Percentiles rank a stretch among this genome's conserved stretches.
These are phyloP conservation scores for Mycena olivaceomarginata DNA, from an alignment of 768 basidiomycete genomes.

Conservation along the genomic window DNA sequence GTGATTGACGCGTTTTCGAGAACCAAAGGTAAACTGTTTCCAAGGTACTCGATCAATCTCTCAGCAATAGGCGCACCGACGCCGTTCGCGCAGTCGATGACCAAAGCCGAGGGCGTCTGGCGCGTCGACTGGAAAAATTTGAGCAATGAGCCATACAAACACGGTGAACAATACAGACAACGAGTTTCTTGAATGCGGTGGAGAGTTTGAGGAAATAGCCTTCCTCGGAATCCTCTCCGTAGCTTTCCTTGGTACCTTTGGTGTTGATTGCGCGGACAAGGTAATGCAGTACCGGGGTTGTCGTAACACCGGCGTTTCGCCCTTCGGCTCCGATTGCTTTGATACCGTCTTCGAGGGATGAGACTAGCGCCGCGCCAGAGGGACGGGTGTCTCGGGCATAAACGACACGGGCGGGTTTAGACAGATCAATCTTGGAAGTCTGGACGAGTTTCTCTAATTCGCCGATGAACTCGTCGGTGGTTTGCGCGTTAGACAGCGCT, in stretches of 20 bases:
- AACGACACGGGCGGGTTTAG: slow-evolving; percentile 87
- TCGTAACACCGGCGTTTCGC: slow-evolving; percentile 89
- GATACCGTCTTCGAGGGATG: slow-evolving; percentile 90
- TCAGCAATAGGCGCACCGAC: slow-evolving; percentile 89
- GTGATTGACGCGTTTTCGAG: slow-evolving; percentile 82
- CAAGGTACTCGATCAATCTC: slow-evolving; percentile 77
- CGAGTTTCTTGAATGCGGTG: slow-evolving; percentile 88
- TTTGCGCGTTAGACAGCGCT: slow-evolving; percentile 86
- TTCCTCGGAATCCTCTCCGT: slow-evolving; percentile 87
- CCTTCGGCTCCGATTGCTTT: slow-evolving; percentile 80
- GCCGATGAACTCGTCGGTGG: slow-evolving; percentile 82
- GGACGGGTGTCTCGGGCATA: slow-evolving; percentile 97
- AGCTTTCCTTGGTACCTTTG: slow-evolving; percentile 83
- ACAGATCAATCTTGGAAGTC: slow-evolving; percentile 83
- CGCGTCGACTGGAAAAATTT: slow-evolving; percentile 71
- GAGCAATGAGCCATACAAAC: slow-evolving; percentile 20
- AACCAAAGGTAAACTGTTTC: slow-evolving; percentile 75
- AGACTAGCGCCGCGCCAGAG: slow-evolving; percentile 85
- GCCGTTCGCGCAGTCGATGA: slow-evolving; percentile 99
- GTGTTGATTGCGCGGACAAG: slow-evolving; percentile 94
- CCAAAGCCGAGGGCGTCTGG: slow-evolving; percentile 71
- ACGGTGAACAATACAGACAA: slow-evolving; percentile 72
- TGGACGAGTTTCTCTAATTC: slow-evolving; percentile 79
- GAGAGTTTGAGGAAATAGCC: slow-evolving; percentile 92
- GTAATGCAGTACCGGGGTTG: slow-evolving; percentile 97